Evolutionary conservation across 805 yeast genomes (phyloP).

Genomic region (Kluyveromyces aestuarii): DNA sequence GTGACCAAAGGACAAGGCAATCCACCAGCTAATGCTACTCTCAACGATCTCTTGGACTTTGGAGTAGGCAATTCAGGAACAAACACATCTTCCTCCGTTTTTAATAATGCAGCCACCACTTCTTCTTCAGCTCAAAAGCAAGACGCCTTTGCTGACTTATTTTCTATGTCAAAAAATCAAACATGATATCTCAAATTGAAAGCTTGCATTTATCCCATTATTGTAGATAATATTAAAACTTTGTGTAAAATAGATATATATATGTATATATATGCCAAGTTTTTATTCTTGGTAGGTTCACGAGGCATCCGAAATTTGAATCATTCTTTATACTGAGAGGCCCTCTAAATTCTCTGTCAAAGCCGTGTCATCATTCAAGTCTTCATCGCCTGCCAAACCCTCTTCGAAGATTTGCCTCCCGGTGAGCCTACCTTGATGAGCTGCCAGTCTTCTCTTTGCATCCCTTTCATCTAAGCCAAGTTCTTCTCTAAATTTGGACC

Average conservation of each 20-base stretch:
- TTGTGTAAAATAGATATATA: not conserved
- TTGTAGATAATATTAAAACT: not conserved
- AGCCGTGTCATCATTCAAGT: slow-evolving; percentile 38
- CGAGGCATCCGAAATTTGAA: too few relatives aligned
- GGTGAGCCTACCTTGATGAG: slow-evolving; percentile 69
- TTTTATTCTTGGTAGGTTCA: not conserved
- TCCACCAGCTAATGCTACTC: not conserved
- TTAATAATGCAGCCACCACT: slow-evolving; percentile 4
- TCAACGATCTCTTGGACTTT: slow-evolving; percentile 6
- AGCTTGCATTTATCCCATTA: not conserved
- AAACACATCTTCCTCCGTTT: not conserved
- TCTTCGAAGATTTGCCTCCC: slow-evolving; percentile 86
- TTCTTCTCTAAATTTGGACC: slow-evolving; percentile 60
- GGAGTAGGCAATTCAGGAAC: not conserved
- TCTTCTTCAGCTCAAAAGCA: slow-evolving; percentile 7
- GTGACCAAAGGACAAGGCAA: not conserved
- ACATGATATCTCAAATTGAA: not conserved
- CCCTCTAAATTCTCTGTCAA: not conserved
- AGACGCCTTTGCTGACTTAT: slow-evolving; percentile 25
- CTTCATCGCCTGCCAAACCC: slow-evolving; percentile 73
- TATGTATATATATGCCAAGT: not conserved
- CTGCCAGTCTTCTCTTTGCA: slow-evolving; percentile 39
- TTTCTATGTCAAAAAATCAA: slow-evolving; percentile 20
- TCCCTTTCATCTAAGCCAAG: slow-evolving; percentile 57
- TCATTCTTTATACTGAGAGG: not conserved